Base-by-base conservation (phyloP, 495 filamentous ascomycete species). In the Glonium stellatum region DNA sequence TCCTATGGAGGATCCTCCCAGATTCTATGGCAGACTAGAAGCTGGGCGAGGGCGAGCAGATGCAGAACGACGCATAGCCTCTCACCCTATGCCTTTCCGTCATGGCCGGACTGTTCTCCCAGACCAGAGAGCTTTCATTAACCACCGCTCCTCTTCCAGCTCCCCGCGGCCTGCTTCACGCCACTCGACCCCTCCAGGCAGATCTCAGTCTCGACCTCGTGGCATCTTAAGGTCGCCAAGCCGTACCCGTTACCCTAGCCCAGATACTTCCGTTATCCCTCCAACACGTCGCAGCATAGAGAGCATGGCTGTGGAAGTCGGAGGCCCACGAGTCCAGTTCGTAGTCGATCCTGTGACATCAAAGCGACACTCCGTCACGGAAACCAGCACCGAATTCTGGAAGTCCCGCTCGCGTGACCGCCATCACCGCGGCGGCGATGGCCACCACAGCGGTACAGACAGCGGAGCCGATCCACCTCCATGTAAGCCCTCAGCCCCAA, bases 251-350 rank as follows among this genome's bases (percentile, higher is more conserved):
- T 51, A 25, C 22, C 10, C 10, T 3, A 23, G 21, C 39, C 13
- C 50, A 41, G 42, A 59, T 27, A 60, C 51, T 36, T 10, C 51
- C 1, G 27, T 44, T 34, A 35, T 35, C 31, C 39, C 31, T 19
- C 1, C 13, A 22, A 23, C 19, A 22, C 55, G 35, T 58, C 46
- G 19, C 8, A 64, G 62, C 25, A 6, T 37, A 1, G 62, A 57
- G 42, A 64, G 62, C 41, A 60, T 27, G 12, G 41, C 44, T 27
- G 57, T 60, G 13, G 62, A 64, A 41, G 39, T 60, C 13, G 62
- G 62, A 25, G 62, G 58, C 12, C 52, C 62, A 11, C 51, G 59
- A 41, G 63, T 65, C 5, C 63, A 65, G 35, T 65, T 65, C 34
- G 46, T 42, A 22, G 8, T 47, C 54, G n/a, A 37, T 18, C 31